Percentiles rank a stretch among this genome's conserved stretches.
Evolutionary conservation across 306 rosid species (phyloP).

Genomic region (Cotoneaster glaucophyllus): DNA sequence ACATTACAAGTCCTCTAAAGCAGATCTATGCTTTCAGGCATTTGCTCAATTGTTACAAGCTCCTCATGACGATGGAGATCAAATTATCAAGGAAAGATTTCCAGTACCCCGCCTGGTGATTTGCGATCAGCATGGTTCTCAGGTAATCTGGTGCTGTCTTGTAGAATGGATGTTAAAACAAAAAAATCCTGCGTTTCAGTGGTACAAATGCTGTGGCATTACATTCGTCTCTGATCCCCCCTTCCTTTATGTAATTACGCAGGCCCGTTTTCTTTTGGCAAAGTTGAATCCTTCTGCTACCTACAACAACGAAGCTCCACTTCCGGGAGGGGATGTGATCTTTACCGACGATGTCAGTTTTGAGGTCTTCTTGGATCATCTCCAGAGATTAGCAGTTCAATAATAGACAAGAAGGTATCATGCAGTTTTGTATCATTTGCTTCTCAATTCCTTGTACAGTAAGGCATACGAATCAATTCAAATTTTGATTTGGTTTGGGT

Average conservation of each 20-base stretch:
- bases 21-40: conserved; percentile 48
- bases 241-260: not conserved
- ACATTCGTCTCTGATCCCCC: not conserved
- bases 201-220: not conserved
- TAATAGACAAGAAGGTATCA: conserved; percentile 17
- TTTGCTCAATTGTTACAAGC: conserved; percentile 85
- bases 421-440: conserved; percentile 27
- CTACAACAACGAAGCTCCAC: conserved; percentile 61
- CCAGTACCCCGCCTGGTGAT: conserved; percentile 94
- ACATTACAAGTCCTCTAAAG: not conserved
- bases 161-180: not conserved
- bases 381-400: conserved; percentile 93
- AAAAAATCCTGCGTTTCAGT: not conserved
- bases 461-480: not conserved
- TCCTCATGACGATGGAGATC: conserved; percentile 70
- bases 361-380: conserved; percentile 94
- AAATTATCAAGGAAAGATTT: conserved; percentile 78
- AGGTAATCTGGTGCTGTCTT: conserved; percentile 40
- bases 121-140: conserved; percentile 97
- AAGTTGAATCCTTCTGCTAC: conserved; percentile 90
- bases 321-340: conserved; percentile 82
- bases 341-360: conserved; percentile 93
- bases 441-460: conserved; percentile 32
- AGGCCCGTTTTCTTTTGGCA: conserved; percentile 93
- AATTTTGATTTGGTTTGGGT: conserved; percentile 2